phyloP scores from a whole-genome alignment of 148 eudicot species.

The Rheum nobile region DNA sequence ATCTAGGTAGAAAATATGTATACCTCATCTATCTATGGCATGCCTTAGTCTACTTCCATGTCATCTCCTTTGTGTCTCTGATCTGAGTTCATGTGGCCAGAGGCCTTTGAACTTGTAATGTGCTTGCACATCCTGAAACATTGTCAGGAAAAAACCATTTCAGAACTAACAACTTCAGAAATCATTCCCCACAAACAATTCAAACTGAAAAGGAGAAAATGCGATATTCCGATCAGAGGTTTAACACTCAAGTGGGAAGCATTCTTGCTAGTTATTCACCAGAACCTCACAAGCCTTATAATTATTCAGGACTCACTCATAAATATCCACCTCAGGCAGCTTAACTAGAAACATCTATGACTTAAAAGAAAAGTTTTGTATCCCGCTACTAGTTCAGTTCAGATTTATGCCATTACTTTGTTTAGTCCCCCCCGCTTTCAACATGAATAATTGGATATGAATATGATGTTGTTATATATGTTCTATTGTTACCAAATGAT shows the following conservation, averaged over 20 bases:
- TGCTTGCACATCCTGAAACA: conserved; percentile 48
- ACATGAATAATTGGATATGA: no score
- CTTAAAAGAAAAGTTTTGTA: no score
- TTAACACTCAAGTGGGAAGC: no score
- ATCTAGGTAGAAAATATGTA: no score
- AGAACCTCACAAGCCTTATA: neutral
- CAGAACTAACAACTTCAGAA: neutral
- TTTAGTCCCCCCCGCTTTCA: no score
- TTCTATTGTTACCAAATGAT: no score
- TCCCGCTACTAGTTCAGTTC: no score
- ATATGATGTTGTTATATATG: no score
- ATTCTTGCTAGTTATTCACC: neutral
- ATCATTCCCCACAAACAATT: neutral
- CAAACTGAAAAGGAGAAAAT: neutral
- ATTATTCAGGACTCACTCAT: no score
- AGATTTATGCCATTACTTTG: no score
- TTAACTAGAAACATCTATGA: no score
- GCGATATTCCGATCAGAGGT: neutral
- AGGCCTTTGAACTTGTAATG: conserved; percentile 26
- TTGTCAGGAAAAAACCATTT: neutral
- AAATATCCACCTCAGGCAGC: no score
- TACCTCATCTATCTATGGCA: neutral
- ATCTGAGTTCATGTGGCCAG: conserved; percentile 23
- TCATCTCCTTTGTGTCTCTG: conserved; percentile 30
- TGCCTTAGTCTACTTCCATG: conserved; percentile 32